These are phyloP conservation scores for Botrytis porri DNA, from an alignment of 2,329 filamentous ascomycete genomes.

Conservation along the genomic window DNA sequence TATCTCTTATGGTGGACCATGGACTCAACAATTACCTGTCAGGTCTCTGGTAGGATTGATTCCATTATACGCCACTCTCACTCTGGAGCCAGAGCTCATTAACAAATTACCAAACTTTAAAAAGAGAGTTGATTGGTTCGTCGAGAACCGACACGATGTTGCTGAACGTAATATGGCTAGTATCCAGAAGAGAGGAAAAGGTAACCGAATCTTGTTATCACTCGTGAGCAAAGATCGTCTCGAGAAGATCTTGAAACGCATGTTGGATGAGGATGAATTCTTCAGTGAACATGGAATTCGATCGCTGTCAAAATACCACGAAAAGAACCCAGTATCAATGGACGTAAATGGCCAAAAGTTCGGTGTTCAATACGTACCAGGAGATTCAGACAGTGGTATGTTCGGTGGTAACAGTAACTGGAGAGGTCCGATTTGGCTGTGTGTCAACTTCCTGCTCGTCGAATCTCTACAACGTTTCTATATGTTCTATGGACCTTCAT, in stretches of 20 bases:
- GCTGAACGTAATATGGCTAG: conserved; percentile 93
- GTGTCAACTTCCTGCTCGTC: conserved; percentile 91
- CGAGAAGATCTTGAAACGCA: conserved; percentile 81
- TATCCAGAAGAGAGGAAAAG: conserved; percentile 86
- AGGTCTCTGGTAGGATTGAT: conserved; percentile 91
- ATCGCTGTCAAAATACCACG: conserved; percentile 87
- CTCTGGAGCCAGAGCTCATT: conserved; percentile 88
- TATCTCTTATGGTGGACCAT: conserved; percentile 92
- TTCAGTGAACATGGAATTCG: conserved; percentile 86
- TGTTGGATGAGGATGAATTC: conserved; percentile 94
- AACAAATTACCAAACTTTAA: conserved; percentile 92
- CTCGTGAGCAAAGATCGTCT: conserved; percentile 93
- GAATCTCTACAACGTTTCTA: conserved; percentile 94
- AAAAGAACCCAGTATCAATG: conserved; percentile 89
- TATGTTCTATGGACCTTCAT: conserved; percentile 86
- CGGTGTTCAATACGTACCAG: conserved; percentile 83
- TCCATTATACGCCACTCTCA: conserved; percentile 86
- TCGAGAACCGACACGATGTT: conserved; percentile 80
- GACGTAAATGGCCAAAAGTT: conserved; percentile 91
- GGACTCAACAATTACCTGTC: conserved; percentile 88
- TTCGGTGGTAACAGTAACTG: conserved; percentile 98
- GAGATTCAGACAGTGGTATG: conserved; percentile 92
- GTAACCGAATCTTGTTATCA: conserved; percentile 79
- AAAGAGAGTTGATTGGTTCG: conserved; percentile 90
- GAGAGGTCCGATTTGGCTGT: conserved; percentile 93